Evolutionary conservation across 1,284 basidiomycete genomes (phyloP).

Genomic region (Moniliophthora roreri): DNA sequence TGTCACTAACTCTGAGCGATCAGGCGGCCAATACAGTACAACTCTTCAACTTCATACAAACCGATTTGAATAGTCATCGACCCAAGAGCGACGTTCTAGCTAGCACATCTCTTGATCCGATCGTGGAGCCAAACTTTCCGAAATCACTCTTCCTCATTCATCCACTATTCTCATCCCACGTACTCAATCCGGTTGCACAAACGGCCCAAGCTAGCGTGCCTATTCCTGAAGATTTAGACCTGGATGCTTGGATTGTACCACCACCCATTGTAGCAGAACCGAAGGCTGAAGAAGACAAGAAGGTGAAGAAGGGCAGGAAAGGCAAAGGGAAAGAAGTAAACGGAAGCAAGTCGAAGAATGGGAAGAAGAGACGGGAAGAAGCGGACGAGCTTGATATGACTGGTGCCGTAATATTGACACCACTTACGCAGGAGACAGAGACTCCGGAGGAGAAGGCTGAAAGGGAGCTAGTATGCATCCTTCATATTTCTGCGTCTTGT

Average conservation of each 20-base stretch:
- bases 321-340: slow-evolving; percentile 40
- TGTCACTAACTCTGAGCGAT: background rate
- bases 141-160: slow-evolving; percentile 88
- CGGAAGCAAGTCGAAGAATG: slow-evolving; percentile 46
- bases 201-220: slow-evolving; percentile 82
- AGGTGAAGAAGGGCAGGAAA: slow-evolving; percentile 45
- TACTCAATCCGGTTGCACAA: slow-evolving; percentile 83
- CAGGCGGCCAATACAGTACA: slow-evolving; percentile 82
- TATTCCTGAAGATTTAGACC: slow-evolving; percentile 81
- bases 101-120: slow-evolving; percentile 36
- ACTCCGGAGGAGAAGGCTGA: slow-evolving; percentile 57
- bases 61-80: slow-evolving; percentile 69
- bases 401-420: slow-evolving; percentile 26
- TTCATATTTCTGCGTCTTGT: background rate
- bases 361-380: slow-evolving; percentile 46
- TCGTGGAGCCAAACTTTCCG: slow-evolving; percentile 62
- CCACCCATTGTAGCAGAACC: slow-evolving; percentile 46
- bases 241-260: slow-evolving; percentile 83
- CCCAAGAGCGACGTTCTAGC: slow-evolving; percentile 39
- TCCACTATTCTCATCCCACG: slow-evolving; percentile 79
- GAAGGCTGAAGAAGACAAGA: slow-evolving; percentile 35
- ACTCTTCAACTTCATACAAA: slow-evolving; percentile 78
- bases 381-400: slow-evolving; percentile 31
- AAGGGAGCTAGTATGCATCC: slow-evolving; percentile 54
- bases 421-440: slow-evolving; percentile 42